Evolutionary conservation across 1,284 basidiomycete species (phyloP).

Genomic region (Vanrija pseudolonga): DNA sequence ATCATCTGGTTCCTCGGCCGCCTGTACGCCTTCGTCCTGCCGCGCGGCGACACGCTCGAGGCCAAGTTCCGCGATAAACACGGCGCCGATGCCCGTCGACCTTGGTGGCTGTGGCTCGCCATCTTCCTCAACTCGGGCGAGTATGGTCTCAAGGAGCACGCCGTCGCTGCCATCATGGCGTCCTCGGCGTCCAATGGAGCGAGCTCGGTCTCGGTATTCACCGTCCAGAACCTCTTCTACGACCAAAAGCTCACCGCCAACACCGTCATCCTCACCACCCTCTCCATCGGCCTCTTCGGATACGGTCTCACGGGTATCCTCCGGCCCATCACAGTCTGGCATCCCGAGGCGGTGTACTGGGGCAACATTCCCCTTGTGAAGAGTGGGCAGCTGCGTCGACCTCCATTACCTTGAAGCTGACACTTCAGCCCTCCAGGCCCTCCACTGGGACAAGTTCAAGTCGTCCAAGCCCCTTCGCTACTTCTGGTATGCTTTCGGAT

Average conservation of each 20-base stretch:
- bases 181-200: conserved; percentile 58
- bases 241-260: conserved; percentile 56
- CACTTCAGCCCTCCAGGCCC: conserved; percentile 28
- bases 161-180: conserved; percentile 59
- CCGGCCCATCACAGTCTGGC: conserved; percentile 34
- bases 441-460: conserved; percentile 41
- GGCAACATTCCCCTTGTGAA: conserved; percentile 30
- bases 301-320: conserved; percentile 53
- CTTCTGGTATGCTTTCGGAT: conserved; percentile 54
- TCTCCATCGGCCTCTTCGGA: conserved; percentile 65
- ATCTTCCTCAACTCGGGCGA: conserved; percentile 59
- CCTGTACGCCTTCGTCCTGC: conserved; percentile 52
- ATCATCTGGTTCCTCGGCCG: conserved; percentile 58
- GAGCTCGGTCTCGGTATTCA: conserved; percentile 59
- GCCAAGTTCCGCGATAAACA: conserved; percentile 39
- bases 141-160: conserved; percentile 62
- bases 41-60: conserved; percentile 49
- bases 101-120: conserved; percentile 31
- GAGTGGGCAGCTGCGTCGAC: too few relatives aligned
- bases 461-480: conserved; percentile 58
- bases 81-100: conserved; percentile 24
- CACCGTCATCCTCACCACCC: conserved; percentile 61
- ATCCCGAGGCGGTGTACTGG: conserved; percentile 45
- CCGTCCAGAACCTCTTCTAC: conserved; percentile 60
- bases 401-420: too few relatives aligned